phyloP scores from a whole-genome alignment of 345 rosid genomes.

The Lagerstroemia speciosa region DNA sequence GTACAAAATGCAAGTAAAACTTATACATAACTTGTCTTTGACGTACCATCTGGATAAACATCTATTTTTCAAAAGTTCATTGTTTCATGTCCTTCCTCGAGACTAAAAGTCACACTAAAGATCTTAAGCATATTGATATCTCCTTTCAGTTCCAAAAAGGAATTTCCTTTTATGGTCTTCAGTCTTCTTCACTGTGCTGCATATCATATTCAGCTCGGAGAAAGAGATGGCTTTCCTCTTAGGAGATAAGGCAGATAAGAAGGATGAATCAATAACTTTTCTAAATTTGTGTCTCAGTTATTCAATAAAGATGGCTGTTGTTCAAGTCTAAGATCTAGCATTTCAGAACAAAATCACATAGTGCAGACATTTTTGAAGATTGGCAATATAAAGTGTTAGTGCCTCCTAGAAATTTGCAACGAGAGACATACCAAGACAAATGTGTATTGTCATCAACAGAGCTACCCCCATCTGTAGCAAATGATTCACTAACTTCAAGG shows the following conservation, averaged over 20 bases:
- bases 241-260: not conserved
- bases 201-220: not conserved
- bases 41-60: not conserved
- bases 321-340: not conserved
- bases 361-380: not conserved
- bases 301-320: not conserved
- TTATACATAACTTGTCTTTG: not conserved
- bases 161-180: not conserved
- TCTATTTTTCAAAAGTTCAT: not conserved
- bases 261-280: not conserved
- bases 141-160: not conserved
- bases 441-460: conserved; percentile 7
- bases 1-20: not conserved
- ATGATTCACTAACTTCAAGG: conserved; percentile 8
- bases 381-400: too few relatives aligned
- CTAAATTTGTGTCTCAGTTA: not conserved
- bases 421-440: conserved; percentile 10
- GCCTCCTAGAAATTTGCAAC: not conserved
- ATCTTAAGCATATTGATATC: not conserved
- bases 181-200: not conserved
- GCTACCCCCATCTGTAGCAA: conserved; percentile 9
- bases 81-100: not conserved
- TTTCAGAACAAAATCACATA: not conserved
- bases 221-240: not conserved
- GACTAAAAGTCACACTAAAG: not conserved